phyloP scores from a whole-genome alignment of 176 grass and related monocot genomes.

The Pontederia crassipes region DNA sequence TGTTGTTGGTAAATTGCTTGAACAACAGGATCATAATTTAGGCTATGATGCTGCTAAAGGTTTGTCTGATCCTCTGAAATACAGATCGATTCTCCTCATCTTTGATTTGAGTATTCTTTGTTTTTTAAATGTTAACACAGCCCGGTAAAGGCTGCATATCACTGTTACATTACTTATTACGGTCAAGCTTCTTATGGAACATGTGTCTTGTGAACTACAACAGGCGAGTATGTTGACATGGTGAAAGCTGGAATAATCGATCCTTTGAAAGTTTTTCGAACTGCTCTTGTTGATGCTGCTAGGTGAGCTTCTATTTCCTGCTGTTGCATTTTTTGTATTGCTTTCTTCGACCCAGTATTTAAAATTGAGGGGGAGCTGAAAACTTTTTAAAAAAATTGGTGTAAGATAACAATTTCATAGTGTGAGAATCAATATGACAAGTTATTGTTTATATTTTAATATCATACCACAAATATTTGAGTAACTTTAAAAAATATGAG shows the following conservation, averaged over 20 bases:
- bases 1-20: constrained; percentile 74
- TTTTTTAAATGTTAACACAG: too few species aligned
- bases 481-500: too few species aligned
- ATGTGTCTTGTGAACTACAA: constrained; percentile 10
- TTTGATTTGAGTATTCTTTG: not conserved
- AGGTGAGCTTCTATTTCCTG: constrained; percentile 35
- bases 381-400: too few species aligned
- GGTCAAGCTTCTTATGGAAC: not conserved
- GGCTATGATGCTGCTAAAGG: constrained; percentile 93
- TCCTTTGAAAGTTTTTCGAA: constrained; percentile 81
- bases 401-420: too few species aligned
- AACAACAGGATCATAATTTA: constrained; percentile 66
- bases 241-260: constrained; percentile 85
- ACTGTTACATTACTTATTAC: constrained; percentile 3
- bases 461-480: too few species aligned
- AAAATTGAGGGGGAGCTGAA: too few species aligned
- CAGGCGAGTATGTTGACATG: constrained; percentile 89
- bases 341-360: not conserved
- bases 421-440: too few species aligned
- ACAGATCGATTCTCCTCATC: constrained; percentile 3
- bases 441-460: too few species aligned
- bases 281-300: constrained; percentile 71
- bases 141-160: not conserved
- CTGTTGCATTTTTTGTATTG: not conserved
- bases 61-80: constrained; percentile 19